A percentile compares a stretch with the other conserved stretches of the same genome.
These are phyloP conservation scores for Sequoia sempervirens DNA, from an alignment of 75 land plant species.

Conservation along the genomic window DNA sequence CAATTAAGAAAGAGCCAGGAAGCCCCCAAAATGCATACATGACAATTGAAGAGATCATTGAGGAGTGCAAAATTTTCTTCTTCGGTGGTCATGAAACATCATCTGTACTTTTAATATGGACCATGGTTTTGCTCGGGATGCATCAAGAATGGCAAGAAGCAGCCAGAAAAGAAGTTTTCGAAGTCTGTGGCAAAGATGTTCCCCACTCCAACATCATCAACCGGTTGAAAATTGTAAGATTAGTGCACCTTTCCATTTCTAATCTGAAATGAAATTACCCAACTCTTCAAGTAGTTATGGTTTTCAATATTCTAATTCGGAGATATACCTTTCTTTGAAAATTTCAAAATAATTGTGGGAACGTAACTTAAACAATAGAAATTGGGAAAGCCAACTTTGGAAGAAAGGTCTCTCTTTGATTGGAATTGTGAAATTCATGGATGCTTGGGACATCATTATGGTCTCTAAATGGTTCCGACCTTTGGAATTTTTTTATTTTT, in stretches of 20 bases:
- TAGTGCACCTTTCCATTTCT: not conserved
- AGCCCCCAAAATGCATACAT: conserved; percentile 12
- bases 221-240: conserved; percentile 38
- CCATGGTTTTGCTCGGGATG: conserved; percentile 33
- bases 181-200: conserved; percentile 15
- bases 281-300: not conserved
- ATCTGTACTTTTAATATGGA: conserved; percentile 29
- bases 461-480: not conserved
- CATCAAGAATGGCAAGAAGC: conserved; percentile 46
- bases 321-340: not conserved
- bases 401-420: not conserved
- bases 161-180: conserved; percentile 40
- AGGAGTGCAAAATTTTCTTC: conserved; percentile 46
- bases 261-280: not conserved
- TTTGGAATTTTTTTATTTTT: not conserved
- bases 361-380: not conserved
- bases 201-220: conserved; percentile 24
- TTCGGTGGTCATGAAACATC: conserved; percentile 52
- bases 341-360: not conserved
- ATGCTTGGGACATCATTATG: not conserved
- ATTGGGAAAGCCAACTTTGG: not conserved
- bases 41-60: conserved; percentile 42
- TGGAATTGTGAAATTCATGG: not conserved
- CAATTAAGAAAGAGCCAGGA: not conserved
- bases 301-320: not conserved